Base-by-base conservation (phyloP, 2,329 filamentous ascomycete genomes). In the Calycina herbarum region DNA sequence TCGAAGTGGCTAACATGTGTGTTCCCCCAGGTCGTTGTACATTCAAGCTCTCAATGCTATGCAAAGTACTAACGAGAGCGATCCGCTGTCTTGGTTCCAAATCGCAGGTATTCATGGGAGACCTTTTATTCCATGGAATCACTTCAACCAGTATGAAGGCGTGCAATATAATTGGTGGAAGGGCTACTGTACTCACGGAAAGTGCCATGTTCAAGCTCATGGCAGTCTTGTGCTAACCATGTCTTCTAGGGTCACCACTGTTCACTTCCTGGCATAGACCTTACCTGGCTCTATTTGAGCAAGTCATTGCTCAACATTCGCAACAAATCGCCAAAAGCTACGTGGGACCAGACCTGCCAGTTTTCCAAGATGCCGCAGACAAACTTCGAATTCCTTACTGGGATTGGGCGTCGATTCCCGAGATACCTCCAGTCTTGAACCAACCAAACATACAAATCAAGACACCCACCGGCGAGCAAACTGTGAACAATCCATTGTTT, bases 271-370 rank as follows among this genome's bases (percentile, higher is more conserved):
- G 84, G 85, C 85, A 88, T 73, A 82, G 85, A 5, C 81, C 84
- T 3, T 86, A 83, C 66, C 70, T 85, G 38, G 76, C 80, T 3
- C 76, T 86, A 8, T 85, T 79, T 62, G 85, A 87, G 82, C 85
- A 87, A 82, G 72, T 77, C n/a, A 76, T 87, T 11, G 81, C 82
- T 45, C 69, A 73, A 2, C 77, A 82, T 56, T 81, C 82, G 57
- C 78, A 79, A 68, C 72, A 70, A 1, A 80, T 85, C 33, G 83
- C 84, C n/a, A 69, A 59, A 15, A 54, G 59, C 20, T 74, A 72
- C 35, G 20, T 61, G 1, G 29, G 42, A 3, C n/a, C 60, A 27
- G 48, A 59, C 20, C 31, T 62, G 40, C 0, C 61, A 64, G 29
- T 72, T 45, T 89, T 89, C 70, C 66, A 72, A 29, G 67, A 67